phyloP scores from a whole-genome alignment of 768 basidiomycete species.

The Leccinum fibrillosum region DNA sequence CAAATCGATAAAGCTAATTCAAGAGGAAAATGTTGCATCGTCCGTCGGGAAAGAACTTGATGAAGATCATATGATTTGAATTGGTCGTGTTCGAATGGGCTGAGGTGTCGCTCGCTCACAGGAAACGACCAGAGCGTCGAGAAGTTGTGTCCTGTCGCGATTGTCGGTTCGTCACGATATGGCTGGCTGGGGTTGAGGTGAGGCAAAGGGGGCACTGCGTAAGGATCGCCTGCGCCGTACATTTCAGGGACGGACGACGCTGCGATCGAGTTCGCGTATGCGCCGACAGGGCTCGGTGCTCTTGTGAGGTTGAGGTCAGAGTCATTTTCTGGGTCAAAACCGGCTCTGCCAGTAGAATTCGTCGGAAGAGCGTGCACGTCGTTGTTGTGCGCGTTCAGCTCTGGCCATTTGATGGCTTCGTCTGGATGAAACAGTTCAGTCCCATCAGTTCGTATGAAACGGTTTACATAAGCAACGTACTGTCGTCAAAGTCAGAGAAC shows the following conservation, averaged over 20 bases:
- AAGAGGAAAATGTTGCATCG: no score
- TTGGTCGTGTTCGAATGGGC: no score
- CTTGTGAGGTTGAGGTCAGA: slow-evolving; percentile 59
- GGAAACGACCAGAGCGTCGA: no score
- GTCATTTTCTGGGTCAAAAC: slow-evolving; percentile 58
- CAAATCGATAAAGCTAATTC: no score
- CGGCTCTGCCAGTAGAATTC: slow-evolving; percentile 64
- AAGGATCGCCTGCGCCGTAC: slow-evolving; percentile 54
- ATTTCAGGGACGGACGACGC: slow-evolving; percentile 45
- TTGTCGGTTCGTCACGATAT: no score
- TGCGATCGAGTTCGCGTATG: slow-evolving; percentile 44
- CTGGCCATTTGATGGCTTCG: slow-evolving; percentile 91
- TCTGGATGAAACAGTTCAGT: slow-evolving; percentile 35
- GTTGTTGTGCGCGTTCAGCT: slow-evolving; percentile 63
- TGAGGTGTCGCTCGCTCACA: no score
- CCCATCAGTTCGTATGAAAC: slow-evolving; percentile 7
- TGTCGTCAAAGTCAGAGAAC: slow-evolving; percentile 71
- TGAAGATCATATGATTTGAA: no score
- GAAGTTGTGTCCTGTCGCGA: no score
- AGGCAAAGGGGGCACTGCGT: slow-evolving; percentile 79
- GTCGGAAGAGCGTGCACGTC: slow-evolving; percentile 67
- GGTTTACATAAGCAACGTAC: slow-evolving; percentile 44
- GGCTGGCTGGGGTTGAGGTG: slow-evolving; percentile 73
- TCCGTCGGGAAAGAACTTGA: no score
- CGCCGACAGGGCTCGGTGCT: slow-evolving; percentile 41